phyloP scores from a whole-genome alignment of 148 eudicot species.

The Oxyria digyna region DNA sequence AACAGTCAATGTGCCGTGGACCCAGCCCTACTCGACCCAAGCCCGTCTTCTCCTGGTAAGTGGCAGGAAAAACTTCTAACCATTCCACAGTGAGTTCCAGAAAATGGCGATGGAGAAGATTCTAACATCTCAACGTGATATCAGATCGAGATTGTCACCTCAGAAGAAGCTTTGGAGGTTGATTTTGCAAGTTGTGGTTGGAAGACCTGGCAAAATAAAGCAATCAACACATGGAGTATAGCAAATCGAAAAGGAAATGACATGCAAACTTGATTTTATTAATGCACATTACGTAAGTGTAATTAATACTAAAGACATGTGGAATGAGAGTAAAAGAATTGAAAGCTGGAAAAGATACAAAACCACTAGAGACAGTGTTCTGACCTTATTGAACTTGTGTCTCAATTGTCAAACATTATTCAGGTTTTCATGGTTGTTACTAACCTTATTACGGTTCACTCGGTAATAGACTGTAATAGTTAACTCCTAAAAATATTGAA shows the following conservation, averaged over 20 bases:
- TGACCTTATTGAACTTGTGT: background rate
- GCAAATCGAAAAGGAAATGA: background rate
- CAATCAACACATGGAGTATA: background rate
- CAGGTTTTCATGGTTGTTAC: background rate
- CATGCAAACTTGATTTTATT: background rate
- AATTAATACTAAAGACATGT: background rate
- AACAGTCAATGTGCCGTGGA: background rate
- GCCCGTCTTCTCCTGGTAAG: too few relatives aligned
- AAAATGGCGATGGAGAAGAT: too few relatives aligned
- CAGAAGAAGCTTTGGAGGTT: background rate
- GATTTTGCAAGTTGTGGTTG: constrained; percentile 2
- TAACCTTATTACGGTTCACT: background rate
- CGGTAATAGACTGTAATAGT: background rate
- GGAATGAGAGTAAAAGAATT: too few relatives aligned
- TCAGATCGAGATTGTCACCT: background rate
- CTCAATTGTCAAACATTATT: background rate
- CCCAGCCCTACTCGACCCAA: too few relatives aligned
- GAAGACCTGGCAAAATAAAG: background rate
- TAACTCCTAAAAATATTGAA: background rate
- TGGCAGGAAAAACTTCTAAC: too few relatives aligned
- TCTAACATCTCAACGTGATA: background rate
- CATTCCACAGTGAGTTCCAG: too few relatives aligned
- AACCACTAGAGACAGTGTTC: background rate
- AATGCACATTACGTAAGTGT: too few relatives aligned
- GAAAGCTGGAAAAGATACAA: background rate